These are phyloP conservation scores for Phyllosticta paracitricarpa DNA, from an alignment of 2,329 filamentous ascomycete genomes.

Conservation along the genomic window DNA sequence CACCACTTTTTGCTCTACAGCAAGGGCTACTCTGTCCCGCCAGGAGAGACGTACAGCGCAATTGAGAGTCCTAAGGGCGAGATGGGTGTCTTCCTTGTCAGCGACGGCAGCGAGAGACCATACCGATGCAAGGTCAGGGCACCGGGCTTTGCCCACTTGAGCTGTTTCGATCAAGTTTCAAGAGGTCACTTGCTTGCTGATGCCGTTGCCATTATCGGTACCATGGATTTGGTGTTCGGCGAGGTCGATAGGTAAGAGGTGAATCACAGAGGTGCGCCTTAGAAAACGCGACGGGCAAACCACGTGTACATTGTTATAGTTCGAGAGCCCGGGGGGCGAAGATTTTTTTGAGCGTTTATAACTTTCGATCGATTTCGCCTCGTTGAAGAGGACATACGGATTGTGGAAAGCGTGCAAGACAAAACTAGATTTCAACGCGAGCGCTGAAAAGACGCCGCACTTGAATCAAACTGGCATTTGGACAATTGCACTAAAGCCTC, in stretches of 20 bases:
- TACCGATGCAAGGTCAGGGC: constrained; percentile 97
- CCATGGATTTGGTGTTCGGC: constrained; percentile 30
- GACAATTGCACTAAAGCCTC: neutral
- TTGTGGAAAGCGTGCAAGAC: neutral
- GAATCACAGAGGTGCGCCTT: neutral
- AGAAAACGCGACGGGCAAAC: neutral
- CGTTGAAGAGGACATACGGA: neutral
- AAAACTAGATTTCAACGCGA: neutral
- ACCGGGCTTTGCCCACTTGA: constrained; percentile 90
- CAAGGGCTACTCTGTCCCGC: constrained; percentile 94
- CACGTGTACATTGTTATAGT: constrained; percentile 10
- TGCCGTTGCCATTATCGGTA: constrained; percentile 85
- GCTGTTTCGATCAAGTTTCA: constrained; percentile 85
- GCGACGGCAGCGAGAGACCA: constrained; percentile 88
- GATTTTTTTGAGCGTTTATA: neutral
- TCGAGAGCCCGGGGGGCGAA: neutral
- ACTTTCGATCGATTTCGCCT: neutral
- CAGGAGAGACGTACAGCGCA: constrained; percentile 93
- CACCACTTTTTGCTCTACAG: constrained; percentile 99
- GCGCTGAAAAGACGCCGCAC: neutral
- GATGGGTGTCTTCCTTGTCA: constrained; percentile 96
- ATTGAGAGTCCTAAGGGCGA: constrained; percentile 99
- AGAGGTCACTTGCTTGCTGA: constrained; percentile 91
- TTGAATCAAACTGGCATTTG: neutral
- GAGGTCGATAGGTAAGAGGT: constrained; percentile 11